Conservation (phyloP, 441 rosid species). For the Populus hybrid region DNA sequence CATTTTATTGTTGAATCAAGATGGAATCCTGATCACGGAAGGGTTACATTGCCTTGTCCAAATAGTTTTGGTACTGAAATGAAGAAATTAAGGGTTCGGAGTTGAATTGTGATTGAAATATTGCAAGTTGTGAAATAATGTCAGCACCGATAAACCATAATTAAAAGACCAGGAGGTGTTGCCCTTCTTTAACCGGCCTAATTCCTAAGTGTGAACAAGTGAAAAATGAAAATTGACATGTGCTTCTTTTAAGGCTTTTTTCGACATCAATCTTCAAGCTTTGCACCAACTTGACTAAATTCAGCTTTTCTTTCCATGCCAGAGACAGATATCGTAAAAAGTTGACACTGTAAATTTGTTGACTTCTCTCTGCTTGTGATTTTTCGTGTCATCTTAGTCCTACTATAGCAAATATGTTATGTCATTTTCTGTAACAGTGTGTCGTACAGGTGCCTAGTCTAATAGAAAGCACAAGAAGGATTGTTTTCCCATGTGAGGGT, state of each 20-base stretch:
- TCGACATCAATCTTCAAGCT: not conserved
- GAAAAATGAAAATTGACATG: slow-evolving; percentile 3
- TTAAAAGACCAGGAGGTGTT: not conserved
- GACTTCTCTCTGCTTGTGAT: slow-evolving; percentile 13
- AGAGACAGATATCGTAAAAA: not conserved
- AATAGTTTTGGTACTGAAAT: too few relatives aligned
- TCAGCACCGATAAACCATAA: too few relatives aligned
- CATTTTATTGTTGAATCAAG: too few relatives aligned
- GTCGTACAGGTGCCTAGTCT: slow-evolving; percentile 18
- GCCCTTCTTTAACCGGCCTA: slow-evolving; percentile 9
- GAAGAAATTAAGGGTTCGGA: too few relatives aligned
- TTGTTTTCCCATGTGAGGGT: slow-evolving; percentile 40
- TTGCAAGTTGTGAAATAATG: too few relatives aligned
- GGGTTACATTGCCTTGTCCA: too few relatives aligned
- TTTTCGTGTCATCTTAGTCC: not conserved
- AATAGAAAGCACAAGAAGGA: slow-evolving; percentile 21
- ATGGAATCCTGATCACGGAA: too few relatives aligned
- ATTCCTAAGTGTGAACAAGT: slow-evolving; percentile 31
- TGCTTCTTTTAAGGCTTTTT: not conserved
- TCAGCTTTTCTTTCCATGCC: not conserved
- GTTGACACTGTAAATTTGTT: slow-evolving; percentile 22
- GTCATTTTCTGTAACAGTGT: slow-evolving; percentile 26
- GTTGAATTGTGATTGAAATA: too few relatives aligned
- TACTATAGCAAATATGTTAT: not conserved
- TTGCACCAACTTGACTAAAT: too few relatives aligned